phyloP scores from a whole-genome alignment of 2,329 filamentous ascomycete species.

The Sporothrix sp. region DNA sequence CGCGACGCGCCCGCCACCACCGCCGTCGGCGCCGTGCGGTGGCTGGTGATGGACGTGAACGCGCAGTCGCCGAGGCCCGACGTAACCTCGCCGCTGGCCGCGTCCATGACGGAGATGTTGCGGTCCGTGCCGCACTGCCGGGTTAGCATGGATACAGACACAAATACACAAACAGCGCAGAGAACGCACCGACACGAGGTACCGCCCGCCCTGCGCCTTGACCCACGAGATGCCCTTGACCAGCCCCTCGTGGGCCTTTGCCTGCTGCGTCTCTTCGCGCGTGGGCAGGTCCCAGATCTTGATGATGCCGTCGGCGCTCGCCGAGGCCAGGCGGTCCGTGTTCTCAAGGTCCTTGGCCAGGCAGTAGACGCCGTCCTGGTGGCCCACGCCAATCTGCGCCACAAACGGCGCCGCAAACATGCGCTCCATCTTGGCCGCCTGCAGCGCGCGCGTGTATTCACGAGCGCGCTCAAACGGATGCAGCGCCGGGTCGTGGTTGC shows the following conservation, averaged over 20 bases:
- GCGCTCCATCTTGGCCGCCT: constrained; percentile 85
- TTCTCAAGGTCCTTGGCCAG: constrained; percentile 72
- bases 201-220: constrained; percentile 45
- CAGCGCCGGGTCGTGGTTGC: constrained; percentile 56
- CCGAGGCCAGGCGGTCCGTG: constrained; percentile 66
- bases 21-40: constrained; percentile 15
- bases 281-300: constrained; percentile 60
- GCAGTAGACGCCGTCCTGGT: constrained; percentile 82
- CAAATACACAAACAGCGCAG: background rate
- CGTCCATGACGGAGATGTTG: constrained; percentile 84
- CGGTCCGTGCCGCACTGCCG: constrained; percentile 64
- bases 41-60: constrained; percentile 49
- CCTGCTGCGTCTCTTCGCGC: constrained; percentile 61
- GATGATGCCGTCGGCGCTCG: constrained; percentile 82
- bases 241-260: constrained; percentile 61
- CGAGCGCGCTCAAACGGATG: constrained; percentile 86
- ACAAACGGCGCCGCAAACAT: constrained; percentile 69
- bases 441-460: constrained; percentile 62
- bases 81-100: constrained; percentile 70
- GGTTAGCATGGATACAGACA: background rate
- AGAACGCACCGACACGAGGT: constrained; percentile 50
- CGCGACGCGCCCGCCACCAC: constrained; percentile 17
- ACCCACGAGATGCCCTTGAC: constrained; percentile 56
- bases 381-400: constrained; percentile 75
- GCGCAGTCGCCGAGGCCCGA: constrained; percentile 77